Percentiles rank a stretch among this genome's conserved stretches.
Evolutionary conservation across 768 basidiomycete species (phyloP).

Genomic region (Imleria badia): DNA sequence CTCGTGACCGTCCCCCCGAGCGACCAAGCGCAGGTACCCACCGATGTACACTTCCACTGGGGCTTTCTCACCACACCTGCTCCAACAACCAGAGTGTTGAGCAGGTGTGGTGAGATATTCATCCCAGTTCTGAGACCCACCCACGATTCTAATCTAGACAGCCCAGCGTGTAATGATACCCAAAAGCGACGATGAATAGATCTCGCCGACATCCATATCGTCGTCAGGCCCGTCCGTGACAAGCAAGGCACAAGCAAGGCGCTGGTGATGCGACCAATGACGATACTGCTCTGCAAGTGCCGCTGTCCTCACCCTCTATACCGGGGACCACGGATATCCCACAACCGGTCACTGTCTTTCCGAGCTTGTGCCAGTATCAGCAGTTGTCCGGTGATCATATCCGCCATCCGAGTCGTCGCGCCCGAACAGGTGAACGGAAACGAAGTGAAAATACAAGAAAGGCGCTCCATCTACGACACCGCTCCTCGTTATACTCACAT

Average conservation of each 20-base stretch:
- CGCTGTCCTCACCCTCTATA: conserved; percentile 8
- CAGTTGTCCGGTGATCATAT: conserved; percentile 28
- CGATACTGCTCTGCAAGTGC: neutral
- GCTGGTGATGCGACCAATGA: neutral
- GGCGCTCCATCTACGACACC: conserved; percentile 14
- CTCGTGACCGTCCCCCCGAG: no score
- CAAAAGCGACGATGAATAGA: conserved; percentile 34
- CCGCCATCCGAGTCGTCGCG: conserved; percentile 39
- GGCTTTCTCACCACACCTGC: no score
- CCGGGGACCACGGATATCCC: conserved; percentile 13
- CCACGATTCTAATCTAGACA: conserved; percentile 34
- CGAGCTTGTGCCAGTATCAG: neutral
- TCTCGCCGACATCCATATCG: conserved; percentile 36
- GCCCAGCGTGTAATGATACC: conserved; percentile 21
- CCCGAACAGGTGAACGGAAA: conserved; percentile 35
- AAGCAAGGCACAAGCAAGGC: no score
- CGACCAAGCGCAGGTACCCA: no score
- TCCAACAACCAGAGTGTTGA: no score
- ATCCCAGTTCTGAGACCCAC: no score
- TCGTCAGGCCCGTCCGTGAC: conserved; percentile 4
- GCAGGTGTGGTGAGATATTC: no score
- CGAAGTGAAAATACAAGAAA: conserved; percentile 40
- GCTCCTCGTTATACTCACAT: no score
- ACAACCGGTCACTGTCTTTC: conserved; percentile 4
- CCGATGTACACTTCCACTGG: no score